Evolutionary conservation across 2,329 filamentous ascomycete genomes (phyloP).

Genomic region (Penicillium psychrosexuale): DNA sequence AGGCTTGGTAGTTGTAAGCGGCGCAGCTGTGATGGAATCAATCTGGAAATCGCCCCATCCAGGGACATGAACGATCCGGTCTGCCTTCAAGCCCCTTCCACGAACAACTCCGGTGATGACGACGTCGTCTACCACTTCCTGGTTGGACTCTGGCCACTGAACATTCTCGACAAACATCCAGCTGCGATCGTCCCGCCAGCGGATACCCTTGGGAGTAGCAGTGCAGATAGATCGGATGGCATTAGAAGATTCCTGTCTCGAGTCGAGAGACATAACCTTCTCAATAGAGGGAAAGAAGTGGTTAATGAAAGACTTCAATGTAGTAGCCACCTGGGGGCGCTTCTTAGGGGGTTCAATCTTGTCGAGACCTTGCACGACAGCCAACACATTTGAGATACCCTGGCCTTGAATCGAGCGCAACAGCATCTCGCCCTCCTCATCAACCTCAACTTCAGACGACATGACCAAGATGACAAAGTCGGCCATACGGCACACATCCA

Average conservation of each 20-base stretch:
- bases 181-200: constrained; percentile 90
- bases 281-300: constrained; percentile 93
- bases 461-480: constrained; percentile 89
- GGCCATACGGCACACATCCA: constrained; percentile 83
- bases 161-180: constrained; percentile 92
- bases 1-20: constrained; percentile 56
- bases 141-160: constrained; percentile 61
- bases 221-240: constrained; percentile 88
- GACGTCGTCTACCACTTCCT: constrained; percentile 52
- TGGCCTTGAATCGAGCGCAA: constrained; percentile 87
- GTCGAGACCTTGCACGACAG: constrained; percentile 75
- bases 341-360: constrained; percentile 76
- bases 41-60: constrained; percentile 95
- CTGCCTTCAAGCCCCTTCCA: constrained; percentile 81
- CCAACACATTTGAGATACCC: constrained; percentile 88
- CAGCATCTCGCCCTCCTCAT: constrained; percentile 78
- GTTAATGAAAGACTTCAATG: constrained; percentile 85
- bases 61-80: constrained; percentile 84
- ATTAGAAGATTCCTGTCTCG: constrained; percentile 85
- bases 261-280: constrained; percentile 85
- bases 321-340: constrained; percentile 70
- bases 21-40: constrained; percentile 78
- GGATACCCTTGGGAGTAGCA: constrained; percentile 86
- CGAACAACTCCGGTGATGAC: constrained; percentile 80
- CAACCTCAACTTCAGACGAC: constrained; percentile 72